phyloP scores from a whole-genome alignment of 1,284 basidiomycete genomes.

The Tremellales sp. region DNA sequence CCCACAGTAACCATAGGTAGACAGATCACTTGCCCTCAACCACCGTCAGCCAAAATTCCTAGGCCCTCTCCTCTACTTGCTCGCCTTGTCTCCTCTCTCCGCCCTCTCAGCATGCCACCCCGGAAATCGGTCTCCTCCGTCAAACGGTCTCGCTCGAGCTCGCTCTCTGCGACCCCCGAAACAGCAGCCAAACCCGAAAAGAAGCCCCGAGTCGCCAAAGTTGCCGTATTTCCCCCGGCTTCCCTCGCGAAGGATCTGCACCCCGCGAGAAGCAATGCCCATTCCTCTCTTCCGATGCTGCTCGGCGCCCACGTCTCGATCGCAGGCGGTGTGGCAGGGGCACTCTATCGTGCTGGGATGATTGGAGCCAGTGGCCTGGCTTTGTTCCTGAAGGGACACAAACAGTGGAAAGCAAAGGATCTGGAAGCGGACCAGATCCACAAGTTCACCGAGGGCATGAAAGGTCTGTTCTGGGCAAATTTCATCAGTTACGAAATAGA shows the following conservation, averaged over 20 bases:
- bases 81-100: neutral
- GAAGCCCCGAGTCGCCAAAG: conserved; percentile 22
- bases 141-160: neutral
- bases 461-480: conserved; percentile 27
- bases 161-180: neutral
- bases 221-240: conserved; percentile 34
- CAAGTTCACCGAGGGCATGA: conserved; percentile 59
- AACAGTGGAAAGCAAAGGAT: conserved; percentile 68
- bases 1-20: too few relatives aligned
- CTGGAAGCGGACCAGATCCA: conserved; percentile 55
- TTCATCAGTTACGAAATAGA: neutral
- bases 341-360: conserved; percentile 65
- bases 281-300: conserved; percentile 29
- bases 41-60: too few relatives aligned
- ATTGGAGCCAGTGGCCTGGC: conserved; percentile 78
- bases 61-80: too few relatives aligned
- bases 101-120: neutral
- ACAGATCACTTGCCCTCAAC: too few relatives aligned
- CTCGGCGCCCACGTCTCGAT: conserved; percentile 78
- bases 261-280: conserved; percentile 33
- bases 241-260: conserved; percentile 39
- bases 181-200: conserved; percentile 6
- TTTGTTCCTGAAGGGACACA: conserved; percentile 76
- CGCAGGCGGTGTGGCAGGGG: conserved; percentile 71
- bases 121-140: neutral